Evolutionary conservation across 1,284 basidiomycete species (phyloP).

Genomic region (Trichosporon faecale): DNA sequence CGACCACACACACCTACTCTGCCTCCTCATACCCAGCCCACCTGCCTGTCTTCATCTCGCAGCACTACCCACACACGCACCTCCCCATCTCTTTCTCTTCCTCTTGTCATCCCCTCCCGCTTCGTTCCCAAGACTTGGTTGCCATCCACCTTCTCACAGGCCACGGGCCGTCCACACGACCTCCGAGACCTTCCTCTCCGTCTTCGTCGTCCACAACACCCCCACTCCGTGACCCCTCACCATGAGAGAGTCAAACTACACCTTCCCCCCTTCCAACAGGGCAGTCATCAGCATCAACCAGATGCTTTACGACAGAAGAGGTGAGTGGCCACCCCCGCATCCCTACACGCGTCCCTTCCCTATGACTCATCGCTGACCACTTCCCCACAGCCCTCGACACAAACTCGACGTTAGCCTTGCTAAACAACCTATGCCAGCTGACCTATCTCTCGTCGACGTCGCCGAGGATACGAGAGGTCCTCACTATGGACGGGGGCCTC

Average conservation of each 20-base stretch:
- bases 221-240: neutral
- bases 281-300: conserved; percentile 93
- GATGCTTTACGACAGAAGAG: conserved; percentile 91
- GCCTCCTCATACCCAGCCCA: neutral
- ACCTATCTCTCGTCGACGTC: conserved; percentile 97
- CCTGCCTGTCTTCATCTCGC: neutral
- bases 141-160: conserved; percentile 8
- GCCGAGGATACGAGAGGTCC: conserved; percentile 94
- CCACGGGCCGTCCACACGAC: conserved; percentile 8
- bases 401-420: conserved; percentile 80
- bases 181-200: conserved; percentile 1
- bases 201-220: neutral
- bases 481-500: conserved; percentile 95
- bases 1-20: neutral
- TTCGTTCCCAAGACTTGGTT: neutral
- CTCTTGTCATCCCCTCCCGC: neutral
- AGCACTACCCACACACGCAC: neutral
- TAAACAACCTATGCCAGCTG: conserved; percentile 96
- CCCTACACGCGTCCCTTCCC: neutral
- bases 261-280: conserved; percentile 90
- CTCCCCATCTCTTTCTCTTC: neutral
- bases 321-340: conserved; percentile 56
- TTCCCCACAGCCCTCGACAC: conserved; percentile 77
- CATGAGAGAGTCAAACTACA: conserved; percentile 97
- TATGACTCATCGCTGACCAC: conserved; percentile 6